These are phyloP conservation scores for Hondaea fermentalgiana DNA, from an alignment of 108 stramenopile genomes.

Conservation along the genomic window DNA sequence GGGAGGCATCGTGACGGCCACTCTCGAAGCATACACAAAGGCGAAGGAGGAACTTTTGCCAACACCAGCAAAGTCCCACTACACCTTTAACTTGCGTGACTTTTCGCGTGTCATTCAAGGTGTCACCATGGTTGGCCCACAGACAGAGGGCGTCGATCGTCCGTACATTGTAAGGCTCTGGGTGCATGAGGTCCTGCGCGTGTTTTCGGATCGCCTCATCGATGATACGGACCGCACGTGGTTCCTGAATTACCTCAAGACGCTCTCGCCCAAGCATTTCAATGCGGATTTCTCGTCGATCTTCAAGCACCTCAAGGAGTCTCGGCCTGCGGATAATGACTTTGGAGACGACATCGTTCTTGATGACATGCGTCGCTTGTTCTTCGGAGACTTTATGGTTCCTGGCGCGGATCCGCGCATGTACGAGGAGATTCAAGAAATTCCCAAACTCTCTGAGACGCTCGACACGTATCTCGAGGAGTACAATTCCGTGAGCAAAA, in stretches of 20 bases:
- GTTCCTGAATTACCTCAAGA: constrained; percentile 39
- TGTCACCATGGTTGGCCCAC: constrained; percentile 45
- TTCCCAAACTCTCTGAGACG: constrained; percentile 27
- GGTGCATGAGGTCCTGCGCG: constrained; percentile 55
- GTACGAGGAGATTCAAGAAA: constrained; percentile 47
- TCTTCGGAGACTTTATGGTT: constrained; percentile 40
- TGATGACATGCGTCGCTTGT: constrained; percentile 39
- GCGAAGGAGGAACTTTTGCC: constrained; percentile 46
- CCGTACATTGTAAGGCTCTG: constrained; percentile 42
- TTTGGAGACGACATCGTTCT: not conserved
- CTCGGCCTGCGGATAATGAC: not conserved
- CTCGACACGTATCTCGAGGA: constrained; percentile 46
- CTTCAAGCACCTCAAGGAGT: constrained; percentile 20
- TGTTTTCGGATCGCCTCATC: constrained; percentile 55
- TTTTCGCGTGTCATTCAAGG: constrained; percentile 58
- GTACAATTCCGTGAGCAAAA: constrained; percentile 48
- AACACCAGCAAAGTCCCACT: constrained; percentile 59
- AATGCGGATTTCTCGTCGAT: constrained; percentile 29
- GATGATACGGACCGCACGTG: constrained; percentile 49
- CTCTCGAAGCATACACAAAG: constrained; percentile 43
- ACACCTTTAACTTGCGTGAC: constrained; percentile 64
- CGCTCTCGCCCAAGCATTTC: constrained; percentile 38
- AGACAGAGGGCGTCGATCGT: not conserved
- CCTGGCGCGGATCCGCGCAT: not conserved
- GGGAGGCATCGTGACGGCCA: constrained; percentile 45